These are phyloP conservation scores for Pontederia crassipes DNA, from an alignment of 176 grass and related monocot species.

Conservation along the genomic window DNA sequence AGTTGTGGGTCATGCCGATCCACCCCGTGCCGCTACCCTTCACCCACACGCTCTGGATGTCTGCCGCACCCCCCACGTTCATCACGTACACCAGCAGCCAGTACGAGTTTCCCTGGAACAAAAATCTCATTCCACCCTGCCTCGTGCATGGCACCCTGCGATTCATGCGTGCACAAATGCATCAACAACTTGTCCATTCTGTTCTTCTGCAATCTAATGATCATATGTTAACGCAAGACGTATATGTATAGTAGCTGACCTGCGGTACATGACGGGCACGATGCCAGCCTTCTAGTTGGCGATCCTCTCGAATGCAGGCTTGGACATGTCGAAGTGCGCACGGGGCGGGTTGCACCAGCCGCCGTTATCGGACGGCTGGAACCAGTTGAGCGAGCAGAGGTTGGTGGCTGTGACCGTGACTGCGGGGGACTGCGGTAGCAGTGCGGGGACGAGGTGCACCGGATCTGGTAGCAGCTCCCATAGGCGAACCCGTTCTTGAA, in stretches of 20 bases:
- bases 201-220: neutral
- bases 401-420: slow-evolving; percentile 69
- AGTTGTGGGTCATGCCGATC: slow-evolving; percentile 64
- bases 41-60: slow-evolving; percentile 47
- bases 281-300: slow-evolving; percentile 54
- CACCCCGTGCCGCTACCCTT: slow-evolving; percentile 27
- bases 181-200: neutral
- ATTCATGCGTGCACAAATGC: neutral
- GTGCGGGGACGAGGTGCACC: slow-evolving; percentile 28
- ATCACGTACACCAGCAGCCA: slow-evolving; percentile 64
- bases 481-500: slow-evolving; percentile 54
- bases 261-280: slow-evolving; percentile 75
- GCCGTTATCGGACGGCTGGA: slow-evolving; percentile 41
- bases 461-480: slow-evolving; percentile 65
- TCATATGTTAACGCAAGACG: neutral
- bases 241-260: neutral
- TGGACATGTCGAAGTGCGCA: slow-evolving; percentile 70
- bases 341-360: slow-evolving; percentile 92
- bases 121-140: slow-evolving; percentile 34
- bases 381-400: slow-evolving; percentile 84
- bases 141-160: slow-evolving; percentile 49
- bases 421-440: slow-evolving; percentile 55
- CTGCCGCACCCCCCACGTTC: slow-evolving; percentile 57
- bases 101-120: slow-evolving; percentile 49
- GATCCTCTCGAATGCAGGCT: slow-evolving; percentile 70